Conservation (phyloP, 306 rosid genomes). For the Corylus heterophylla region DNA sequence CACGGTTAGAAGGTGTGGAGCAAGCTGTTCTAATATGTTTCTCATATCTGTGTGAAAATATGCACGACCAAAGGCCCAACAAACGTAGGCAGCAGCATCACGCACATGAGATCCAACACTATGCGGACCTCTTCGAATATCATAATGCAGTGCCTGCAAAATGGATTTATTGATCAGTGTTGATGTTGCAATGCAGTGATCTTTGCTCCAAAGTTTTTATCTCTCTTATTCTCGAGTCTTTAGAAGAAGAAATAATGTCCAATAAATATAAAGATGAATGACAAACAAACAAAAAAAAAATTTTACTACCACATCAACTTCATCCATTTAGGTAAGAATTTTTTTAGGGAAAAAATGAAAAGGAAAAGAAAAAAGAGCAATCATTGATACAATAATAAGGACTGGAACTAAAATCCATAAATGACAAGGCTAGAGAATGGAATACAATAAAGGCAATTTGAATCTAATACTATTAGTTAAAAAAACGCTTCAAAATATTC, state of each 20-base stretch:
- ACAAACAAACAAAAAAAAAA: not conserved
- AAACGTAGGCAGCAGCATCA: slow-evolving; percentile 96
- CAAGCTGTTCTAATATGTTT: slow-evolving; percentile 72
- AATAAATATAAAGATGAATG: not conserved
- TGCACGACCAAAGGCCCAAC: slow-evolving; percentile 99
- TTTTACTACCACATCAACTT: not conserved
- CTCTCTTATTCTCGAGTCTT: not conserved
- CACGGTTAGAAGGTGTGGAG: slow-evolving; percentile 85
- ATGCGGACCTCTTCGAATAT: slow-evolving; percentile 97
- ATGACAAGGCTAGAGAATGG: not conserved
- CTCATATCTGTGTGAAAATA: slow-evolving; percentile 84
- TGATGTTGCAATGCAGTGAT: slow-evolving; percentile 10
- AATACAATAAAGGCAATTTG: not conserved
- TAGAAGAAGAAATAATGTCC: not conserved
- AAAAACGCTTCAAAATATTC: no score
- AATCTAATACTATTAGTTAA: no score
- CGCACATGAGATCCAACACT: slow-evolving; percentile 99
- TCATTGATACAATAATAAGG: not conserved
- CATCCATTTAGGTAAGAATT: not conserved
- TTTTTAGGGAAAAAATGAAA: no score
- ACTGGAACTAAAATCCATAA: not conserved
- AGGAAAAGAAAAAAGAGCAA: not conserved
- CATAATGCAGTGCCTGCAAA: slow-evolving; percentile 87
- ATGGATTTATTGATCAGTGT: slow-evolving; percentile 36
- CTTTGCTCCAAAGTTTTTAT: slow-evolving; percentile 24